Percentiles rank a stretch among this genome's conserved stretches.
These are phyloP conservation scores for Jasminum sambac DNA, from an alignment of 257 asterid species.

Conservation along the genomic window DNA sequence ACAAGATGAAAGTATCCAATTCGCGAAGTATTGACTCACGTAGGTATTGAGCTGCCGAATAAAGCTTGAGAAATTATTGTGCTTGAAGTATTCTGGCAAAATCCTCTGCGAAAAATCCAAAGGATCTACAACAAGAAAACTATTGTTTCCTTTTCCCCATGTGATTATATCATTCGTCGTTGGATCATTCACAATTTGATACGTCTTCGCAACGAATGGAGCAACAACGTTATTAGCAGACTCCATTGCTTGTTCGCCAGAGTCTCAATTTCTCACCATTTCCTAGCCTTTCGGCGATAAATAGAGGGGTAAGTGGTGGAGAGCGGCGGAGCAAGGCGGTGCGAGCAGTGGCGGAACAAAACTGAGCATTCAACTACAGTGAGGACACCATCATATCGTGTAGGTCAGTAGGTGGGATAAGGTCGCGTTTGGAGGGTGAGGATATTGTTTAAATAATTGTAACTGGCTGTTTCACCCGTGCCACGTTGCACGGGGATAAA, in stretches of 20 bases:
- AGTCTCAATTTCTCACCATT: conserved; percentile 6
- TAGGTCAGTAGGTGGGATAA: background rate
- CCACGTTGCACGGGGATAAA: no score
- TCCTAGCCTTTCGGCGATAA: background rate
- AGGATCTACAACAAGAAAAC: conserved; percentile 70
- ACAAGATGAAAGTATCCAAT: background rate
- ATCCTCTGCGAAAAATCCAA: conserved; percentile 67
- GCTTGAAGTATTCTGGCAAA: conserved; percentile 75
- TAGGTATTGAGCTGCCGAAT: conserved; percentile 92
- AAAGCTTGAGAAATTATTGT: conserved; percentile 90
- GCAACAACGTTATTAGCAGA: conserved; percentile 31
- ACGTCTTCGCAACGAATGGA: conserved; percentile 81
- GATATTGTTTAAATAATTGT: background rate
- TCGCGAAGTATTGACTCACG: conserved; percentile 41
- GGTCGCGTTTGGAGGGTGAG: conserved; percentile 20
- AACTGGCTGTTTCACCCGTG: no score
- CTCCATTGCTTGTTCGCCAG: conserved; percentile 37
- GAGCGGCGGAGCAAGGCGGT: background rate
- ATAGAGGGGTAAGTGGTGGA: background rate
- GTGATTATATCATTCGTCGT: conserved; percentile 51
- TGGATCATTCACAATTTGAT: conserved; percentile 80
- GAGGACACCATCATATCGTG: conserved; percentile 27
- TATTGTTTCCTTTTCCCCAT: conserved; percentile 70
- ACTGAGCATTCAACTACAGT: conserved; percentile 12
- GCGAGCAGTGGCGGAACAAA: background rate